phyloP scores from a whole-genome alignment of 768 basidiomycete species.

The Nidularia sp. region DNA sequence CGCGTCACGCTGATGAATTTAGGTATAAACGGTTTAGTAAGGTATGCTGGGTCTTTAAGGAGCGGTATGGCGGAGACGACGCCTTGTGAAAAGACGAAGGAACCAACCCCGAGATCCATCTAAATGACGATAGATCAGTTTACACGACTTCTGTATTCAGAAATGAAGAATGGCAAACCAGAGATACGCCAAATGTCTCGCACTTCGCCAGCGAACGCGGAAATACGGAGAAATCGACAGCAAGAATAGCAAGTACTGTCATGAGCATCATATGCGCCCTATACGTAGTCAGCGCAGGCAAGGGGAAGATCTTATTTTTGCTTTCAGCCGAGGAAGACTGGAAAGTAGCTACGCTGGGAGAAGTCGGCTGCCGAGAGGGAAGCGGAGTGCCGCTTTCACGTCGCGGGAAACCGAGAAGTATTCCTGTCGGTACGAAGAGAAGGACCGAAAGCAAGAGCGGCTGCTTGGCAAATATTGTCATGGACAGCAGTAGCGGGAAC shows the following conservation, averaged over 20 bases:
- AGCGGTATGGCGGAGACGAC: slow-evolving; percentile 84
- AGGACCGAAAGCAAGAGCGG: slow-evolving; percentile 49
- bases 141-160: background rate
- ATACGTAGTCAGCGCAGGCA: slow-evolving; percentile 83
- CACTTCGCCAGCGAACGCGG: slow-evolving; percentile 88
- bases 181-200: slow-evolving; percentile 90
- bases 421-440: slow-evolving; percentile 39
- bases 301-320: slow-evolving; percentile 27
- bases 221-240: slow-evolving; percentile 93
- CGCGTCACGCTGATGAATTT: slow-evolving; percentile 49
- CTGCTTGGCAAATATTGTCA: slow-evolving; percentile 68
- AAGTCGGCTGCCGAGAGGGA: slow-evolving; percentile 36
- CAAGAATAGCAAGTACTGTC: slow-evolving; percentile 87
- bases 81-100: slow-evolving; percentile 96
- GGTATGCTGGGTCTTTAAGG: slow-evolving; percentile 55
- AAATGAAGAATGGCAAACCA: slow-evolving; percentile 47
- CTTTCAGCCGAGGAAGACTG: slow-evolving; percentile 1
- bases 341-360: slow-evolving; percentile 11
- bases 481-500: slow-evolving; percentile 74
- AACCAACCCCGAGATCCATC: slow-evolving; percentile 99
- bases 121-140: slow-evolving; percentile 23
- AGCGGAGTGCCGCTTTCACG: slow-evolving; percentile 44
- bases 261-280: slow-evolving; percentile 94
- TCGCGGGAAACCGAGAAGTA: slow-evolving; percentile 40
- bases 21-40: slow-evolving; percentile 41